Evolutionary conservation across 139 green algal genomes (phyloP).

Genomic region (Chlamydomonas sp.): DNA sequence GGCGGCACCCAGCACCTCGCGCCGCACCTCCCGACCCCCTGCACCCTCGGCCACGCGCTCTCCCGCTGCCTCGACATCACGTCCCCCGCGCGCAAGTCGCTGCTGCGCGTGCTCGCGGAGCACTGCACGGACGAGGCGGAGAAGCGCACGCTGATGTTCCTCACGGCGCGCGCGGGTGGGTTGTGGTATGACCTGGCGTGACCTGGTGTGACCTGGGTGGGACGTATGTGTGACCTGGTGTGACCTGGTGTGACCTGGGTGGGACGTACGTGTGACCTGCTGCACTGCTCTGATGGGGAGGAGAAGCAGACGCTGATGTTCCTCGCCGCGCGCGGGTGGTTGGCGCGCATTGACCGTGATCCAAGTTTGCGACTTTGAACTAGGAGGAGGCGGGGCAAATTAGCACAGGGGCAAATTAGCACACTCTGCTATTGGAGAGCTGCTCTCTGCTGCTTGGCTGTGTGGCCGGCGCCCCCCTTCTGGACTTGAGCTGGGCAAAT

Average conservation of each 20-base stretch:
- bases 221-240: neutral
- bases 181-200: neutral
- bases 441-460: too few relatives aligned
- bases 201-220: constrained; percentile 1
- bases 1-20: neutral
- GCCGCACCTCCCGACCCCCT: constrained; percentile 66
- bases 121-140: constrained; percentile 64
- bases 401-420: too few relatives aligned
- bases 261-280: neutral
- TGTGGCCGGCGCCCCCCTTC: too few relatives aligned
- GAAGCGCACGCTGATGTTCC: constrained; percentile 36
- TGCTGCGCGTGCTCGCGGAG: constrained; percentile 81
- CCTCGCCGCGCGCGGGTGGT: constrained; percentile 19
- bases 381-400: too few relatives aligned
- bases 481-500: too few relatives aligned
- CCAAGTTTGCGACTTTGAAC: too few relatives aligned
- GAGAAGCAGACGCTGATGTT: constrained; percentile 51
- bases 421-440: too few relatives aligned
- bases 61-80: constrained; percentile 63
- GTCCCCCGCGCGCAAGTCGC: constrained; percentile 59
- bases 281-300: constrained; percentile 51
- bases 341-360: neutral
- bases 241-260: constrained; percentile 1
- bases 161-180: constrained; percentile 19
- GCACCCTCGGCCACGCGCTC: constrained; percentile 68